Evolutionary conservation across 169 alveolate genomes (phyloP).

Genomic region (Plasmodium cynomolgi): DNA sequence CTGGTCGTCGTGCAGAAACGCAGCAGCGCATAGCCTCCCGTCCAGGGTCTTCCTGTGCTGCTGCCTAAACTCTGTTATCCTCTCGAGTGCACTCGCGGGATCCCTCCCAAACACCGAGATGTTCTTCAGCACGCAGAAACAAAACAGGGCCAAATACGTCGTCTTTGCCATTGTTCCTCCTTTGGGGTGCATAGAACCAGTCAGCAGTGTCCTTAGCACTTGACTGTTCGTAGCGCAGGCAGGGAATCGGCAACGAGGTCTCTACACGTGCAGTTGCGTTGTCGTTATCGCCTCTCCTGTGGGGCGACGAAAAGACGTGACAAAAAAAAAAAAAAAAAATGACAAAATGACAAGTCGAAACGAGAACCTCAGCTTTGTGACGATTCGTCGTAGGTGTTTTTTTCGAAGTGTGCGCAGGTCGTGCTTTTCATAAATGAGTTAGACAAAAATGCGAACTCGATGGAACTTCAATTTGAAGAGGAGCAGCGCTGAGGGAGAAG

Average conservation of each 20-base stretch:
- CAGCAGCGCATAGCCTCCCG: conserved; percentile 92
- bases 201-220: background rate
- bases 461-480: background rate
- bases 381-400: background rate
- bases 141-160: conserved; percentile 1
- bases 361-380: background rate
- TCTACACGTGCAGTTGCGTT: too few species aligned
- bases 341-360: background rate
- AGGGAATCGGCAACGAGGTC: too few species aligned
- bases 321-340: too few species aligned
- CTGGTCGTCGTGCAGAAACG: conserved; percentile 90
- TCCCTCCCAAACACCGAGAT: conserved; percentile 2
- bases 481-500: background rate
- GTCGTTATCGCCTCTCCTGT: too few species aligned
- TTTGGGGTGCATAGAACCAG: background rate
- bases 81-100: conserved; percentile 7
- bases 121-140: background rate
- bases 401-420: background rate
- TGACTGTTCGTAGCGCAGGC: background rate
- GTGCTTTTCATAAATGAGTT: background rate
- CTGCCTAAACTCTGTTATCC: conserved; percentile 88
- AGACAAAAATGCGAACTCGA: background rate
- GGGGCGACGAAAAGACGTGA: too few species aligned
- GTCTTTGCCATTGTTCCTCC: conserved; percentile 11
- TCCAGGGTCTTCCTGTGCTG: conserved; percentile 89